Evolutionary conservation across 2,329 filamentous ascomycete species (phyloP).

Genomic region (Phaeosphaeria sp.): DNA sequence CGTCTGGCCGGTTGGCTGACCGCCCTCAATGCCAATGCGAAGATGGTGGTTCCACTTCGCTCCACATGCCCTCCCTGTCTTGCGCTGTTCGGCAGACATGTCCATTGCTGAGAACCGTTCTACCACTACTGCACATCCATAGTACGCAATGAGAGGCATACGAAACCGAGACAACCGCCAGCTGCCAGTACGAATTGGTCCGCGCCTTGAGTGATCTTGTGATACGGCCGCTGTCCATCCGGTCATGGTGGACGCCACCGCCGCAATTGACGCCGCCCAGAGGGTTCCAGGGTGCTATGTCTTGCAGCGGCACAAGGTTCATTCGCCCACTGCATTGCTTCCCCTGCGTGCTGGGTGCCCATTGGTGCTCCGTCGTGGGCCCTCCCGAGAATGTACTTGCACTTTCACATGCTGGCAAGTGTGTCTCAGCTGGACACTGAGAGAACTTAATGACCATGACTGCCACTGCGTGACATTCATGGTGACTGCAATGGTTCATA

Average conservation of each 20-base stretch:
- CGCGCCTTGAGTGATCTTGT: constrained; percentile 36
- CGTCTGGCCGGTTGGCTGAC: constrained; percentile 26
- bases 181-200: constrained; percentile 26
- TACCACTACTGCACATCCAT: constrained; percentile 6
- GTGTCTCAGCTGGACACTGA: constrained; percentile 8
- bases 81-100: constrained; percentile 14
- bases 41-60: constrained; percentile 31
- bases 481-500: constrained; percentile 9
- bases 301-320: constrained; percentile 35
- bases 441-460: constrained; percentile 1
- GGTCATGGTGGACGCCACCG: constrained; percentile 26
- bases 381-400: constrained; percentile 5
- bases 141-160: constrained; percentile 11
- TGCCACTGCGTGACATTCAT: constrained; percentile 6
- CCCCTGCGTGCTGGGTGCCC: constrained; percentile 9
- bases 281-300: constrained; percentile 32
- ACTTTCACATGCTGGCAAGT: constrained; percentile 2
- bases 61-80: constrained; percentile 24
- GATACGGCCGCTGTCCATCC: constrained; percentile 25
- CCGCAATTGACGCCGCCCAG: constrained; percentile 32
- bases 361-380: constrained; percentile 12
- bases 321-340: constrained; percentile 24
- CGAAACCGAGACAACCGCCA: constrained; percentile 32
- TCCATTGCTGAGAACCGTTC: constrained; percentile 18
- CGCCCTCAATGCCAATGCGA: constrained; percentile 24